phyloP scores from a whole-genome alignment of 768 basidiomycete species.

The Termitomyces titanicus region DNA sequence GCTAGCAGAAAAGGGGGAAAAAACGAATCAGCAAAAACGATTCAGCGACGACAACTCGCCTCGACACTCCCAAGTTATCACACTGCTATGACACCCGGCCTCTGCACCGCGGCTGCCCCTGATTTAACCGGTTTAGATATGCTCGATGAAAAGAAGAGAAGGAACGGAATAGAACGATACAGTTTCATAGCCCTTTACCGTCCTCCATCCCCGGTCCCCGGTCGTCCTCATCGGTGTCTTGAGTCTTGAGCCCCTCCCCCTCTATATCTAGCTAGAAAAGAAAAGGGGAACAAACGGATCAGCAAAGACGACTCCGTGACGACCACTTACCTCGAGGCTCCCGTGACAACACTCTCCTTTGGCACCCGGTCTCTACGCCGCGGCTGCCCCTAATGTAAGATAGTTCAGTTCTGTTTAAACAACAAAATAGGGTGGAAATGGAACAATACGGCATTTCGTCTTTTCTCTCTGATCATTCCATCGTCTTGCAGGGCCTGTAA shows the following conservation, averaged over 20 bases:
- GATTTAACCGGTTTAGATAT: not conserved
- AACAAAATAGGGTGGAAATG: not conserved
- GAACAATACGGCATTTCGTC: not conserved
- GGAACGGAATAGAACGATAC: not conserved
- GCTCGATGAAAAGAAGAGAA: not conserved
- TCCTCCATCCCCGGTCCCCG: not conserved
- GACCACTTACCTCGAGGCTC: not conserved
- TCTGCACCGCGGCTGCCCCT: conserved; percentile 3
- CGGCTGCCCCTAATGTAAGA: not conserved
- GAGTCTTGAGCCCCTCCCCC: conserved; percentile 1
- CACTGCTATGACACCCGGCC: not conserved
- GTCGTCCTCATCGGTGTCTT: not conserved
- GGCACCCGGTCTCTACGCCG: conserved; percentile 3
- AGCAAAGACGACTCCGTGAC: conserved; percentile 2
- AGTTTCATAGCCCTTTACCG: not conserved
- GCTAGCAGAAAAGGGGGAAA: not conserved
- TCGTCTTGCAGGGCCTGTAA: not conserved
- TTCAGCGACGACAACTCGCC: not conserved
- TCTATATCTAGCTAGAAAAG: not conserved
- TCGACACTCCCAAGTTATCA: not conserved
- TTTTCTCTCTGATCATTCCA: not conserved
- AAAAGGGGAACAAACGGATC: not conserved
- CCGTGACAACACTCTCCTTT: not conserved
- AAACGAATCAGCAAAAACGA: conserved; percentile 1
- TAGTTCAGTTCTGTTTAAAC: not conserved